Evolutionary conservation across 495 filamentous ascomycete species (phyloP).

Genomic region (Lindgomyces ingoldianus): DNA sequence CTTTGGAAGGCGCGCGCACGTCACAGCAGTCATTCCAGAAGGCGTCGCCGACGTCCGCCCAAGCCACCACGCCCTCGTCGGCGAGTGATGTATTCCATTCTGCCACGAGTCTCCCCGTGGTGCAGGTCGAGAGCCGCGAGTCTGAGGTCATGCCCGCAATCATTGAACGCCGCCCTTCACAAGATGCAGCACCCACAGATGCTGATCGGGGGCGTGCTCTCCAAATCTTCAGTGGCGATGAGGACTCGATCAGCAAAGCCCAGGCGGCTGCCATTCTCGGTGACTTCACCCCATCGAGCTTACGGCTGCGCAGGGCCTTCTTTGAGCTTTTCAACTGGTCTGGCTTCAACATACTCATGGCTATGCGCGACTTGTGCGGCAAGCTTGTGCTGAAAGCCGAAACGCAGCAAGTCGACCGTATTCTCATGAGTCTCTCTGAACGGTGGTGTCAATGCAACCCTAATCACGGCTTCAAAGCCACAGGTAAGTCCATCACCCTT

Average conservation of each 20-base stretch:
- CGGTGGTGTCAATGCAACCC: slow-evolving; percentile 95
- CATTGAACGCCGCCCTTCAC: slow-evolving; percentile 6
- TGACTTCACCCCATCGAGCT: slow-evolving; percentile 66
- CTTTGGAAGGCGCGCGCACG: slow-evolving; percentile 46
- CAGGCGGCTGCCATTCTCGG: slow-evolving; percentile 89
- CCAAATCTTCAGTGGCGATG: slow-evolving; percentile 83
- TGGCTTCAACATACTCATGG: slow-evolving; percentile 75
- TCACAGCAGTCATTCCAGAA: slow-evolving; percentile 31
- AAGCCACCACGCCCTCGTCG: slow-evolving; percentile 45
- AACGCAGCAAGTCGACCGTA: slow-evolving; percentile 94
- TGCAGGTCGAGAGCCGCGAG: slow-evolving; percentile 49
- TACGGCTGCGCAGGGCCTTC: slow-evolving; percentile 74
- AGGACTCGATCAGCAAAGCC: slow-evolving; percentile 72
- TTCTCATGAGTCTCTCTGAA: slow-evolving; percentile 81
- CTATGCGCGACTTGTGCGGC: slow-evolving; percentile 77
- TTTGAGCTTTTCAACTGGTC: slow-evolving; percentile 90
- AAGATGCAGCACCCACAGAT: slow-evolving; percentile 51
- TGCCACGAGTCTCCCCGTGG: slow-evolving; percentile 52
- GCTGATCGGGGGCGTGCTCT: slow-evolving; percentile 74
- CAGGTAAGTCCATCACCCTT: slow-evolving; percentile 63
- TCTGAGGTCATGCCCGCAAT: slow-evolving; percentile 34
- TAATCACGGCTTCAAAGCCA: slow-evolving; percentile 88
- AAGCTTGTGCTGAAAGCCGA: slow-evolving; percentile 86
- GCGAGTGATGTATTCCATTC: slow-evolving; percentile 50
- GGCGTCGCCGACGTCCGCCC: slow-evolving; percentile 32